Conservation (phyloP, 768 basidiomycete species). For the Psilocybe sp. region DNA sequence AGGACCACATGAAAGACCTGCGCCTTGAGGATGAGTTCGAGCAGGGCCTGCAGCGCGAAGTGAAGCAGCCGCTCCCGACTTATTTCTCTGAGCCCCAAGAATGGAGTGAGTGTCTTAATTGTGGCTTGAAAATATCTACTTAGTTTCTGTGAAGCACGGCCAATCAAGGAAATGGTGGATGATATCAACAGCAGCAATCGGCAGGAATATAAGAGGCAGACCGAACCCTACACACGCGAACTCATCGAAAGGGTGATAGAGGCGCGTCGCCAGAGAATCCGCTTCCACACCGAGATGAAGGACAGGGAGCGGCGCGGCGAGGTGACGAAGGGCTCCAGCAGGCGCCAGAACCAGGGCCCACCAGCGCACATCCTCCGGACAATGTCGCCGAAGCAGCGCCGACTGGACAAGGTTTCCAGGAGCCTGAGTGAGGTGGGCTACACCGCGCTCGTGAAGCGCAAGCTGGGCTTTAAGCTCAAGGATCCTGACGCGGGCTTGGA, state of each 20-base stretch:
- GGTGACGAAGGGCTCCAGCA: slow-evolving; percentile 43
- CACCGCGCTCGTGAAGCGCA: slow-evolving; percentile 59
- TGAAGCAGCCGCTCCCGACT: background rate
- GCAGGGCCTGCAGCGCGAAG: slow-evolving; percentile 14
- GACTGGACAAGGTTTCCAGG: slow-evolving; percentile 48
- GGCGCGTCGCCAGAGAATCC: slow-evolving; percentile 59
- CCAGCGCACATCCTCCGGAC: slow-evolving; percentile 57
- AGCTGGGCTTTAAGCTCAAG: slow-evolving; percentile 48
- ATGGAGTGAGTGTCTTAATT: slow-evolving; percentile 39
- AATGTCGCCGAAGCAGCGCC: slow-evolving; percentile 48
- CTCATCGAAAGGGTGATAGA: slow-evolving; percentile 47
- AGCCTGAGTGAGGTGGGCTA: slow-evolving; percentile 69
- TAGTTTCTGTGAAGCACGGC: slow-evolving; percentile 26
- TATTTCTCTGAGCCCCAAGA: slow-evolving; percentile 21
- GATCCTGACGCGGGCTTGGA: slow-evolving; percentile 34
- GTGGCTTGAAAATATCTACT: background rate
- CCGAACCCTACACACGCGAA: slow-evolving; percentile 41
- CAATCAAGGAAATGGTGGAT: slow-evolving; percentile 27
- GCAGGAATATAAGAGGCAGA: slow-evolving; percentile 40
- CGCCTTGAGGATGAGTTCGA: slow-evolving; percentile 36
- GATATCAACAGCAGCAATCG: slow-evolving; percentile 30
- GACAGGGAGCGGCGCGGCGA: slow-evolving; percentile 66
- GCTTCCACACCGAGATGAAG: slow-evolving; percentile 62
- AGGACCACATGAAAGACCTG: slow-evolving; percentile 28
- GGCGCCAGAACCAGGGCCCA: slow-evolving; percentile 50